Percentiles rank a stretch among this genome's conserved stretches.
Evolutionary conservation across 805 yeast genomes (phyloP).

Genomic region (Komagataella ulmi): DNA sequence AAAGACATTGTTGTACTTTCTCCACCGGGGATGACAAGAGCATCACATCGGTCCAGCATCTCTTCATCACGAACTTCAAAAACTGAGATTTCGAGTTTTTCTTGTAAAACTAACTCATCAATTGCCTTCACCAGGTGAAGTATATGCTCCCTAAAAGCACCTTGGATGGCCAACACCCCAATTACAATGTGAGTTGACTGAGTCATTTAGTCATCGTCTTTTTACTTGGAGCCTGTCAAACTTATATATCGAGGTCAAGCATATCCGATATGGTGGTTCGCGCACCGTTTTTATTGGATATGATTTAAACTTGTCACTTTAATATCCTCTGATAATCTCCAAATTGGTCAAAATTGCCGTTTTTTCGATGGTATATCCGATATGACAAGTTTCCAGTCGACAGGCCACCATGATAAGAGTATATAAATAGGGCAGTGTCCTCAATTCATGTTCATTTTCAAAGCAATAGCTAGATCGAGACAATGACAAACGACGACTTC

Average conservation of each 20-base stretch:
- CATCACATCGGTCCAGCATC: constrained; percentile 39
- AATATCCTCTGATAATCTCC: neutral
- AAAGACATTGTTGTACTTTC: constrained; percentile 60
- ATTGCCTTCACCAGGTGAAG: constrained; percentile 28
- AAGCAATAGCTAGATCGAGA: neutral
- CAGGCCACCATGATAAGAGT: neutral
- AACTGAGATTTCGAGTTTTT: constrained; percentile 14
- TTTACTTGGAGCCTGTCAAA: neutral
- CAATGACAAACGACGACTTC: constrained; percentile 16
- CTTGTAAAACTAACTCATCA: neutral
- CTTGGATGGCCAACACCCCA: constrained; percentile 71
- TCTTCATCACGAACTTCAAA: constrained; percentile 38
- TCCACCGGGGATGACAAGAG: constrained; percentile 52
- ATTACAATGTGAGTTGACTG: constrained; percentile 14
- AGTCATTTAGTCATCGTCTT: neutral
- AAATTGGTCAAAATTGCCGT: neutral
- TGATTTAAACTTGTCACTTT: neutral
- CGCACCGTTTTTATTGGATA: neutral
- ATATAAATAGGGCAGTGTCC: neutral
- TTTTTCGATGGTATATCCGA: neutral
- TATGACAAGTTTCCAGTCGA: neutral
- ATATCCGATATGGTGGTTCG: neutral
- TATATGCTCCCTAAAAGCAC: constrained; percentile 65
- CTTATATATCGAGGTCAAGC: neutral
- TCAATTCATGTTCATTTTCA: neutral